phyloP scores from a whole-genome alignment of 257 asterid genomes.

The Linaria vulgaris region DNA sequence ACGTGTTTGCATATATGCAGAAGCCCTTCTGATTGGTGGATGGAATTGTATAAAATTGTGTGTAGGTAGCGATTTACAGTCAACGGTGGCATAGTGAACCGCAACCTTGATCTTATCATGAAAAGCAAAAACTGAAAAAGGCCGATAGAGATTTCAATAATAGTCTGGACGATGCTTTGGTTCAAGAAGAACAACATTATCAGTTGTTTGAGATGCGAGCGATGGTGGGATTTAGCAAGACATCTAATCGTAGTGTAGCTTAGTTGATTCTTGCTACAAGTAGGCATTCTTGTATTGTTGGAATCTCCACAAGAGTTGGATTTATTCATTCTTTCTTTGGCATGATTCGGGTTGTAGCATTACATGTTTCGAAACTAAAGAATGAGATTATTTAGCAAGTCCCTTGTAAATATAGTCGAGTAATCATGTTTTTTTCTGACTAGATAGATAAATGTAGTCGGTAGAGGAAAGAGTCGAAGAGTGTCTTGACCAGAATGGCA shows the following conservation, averaged over 20 bases:
- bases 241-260: slow-evolving; percentile 8
- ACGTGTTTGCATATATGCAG: slow-evolving; percentile 51
- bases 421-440: too few relatives aligned
- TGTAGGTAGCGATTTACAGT: background rate
- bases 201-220: slow-evolving; percentile 16
- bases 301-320: slow-evolving; percentile 23
- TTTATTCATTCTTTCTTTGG: slow-evolving; percentile 33
- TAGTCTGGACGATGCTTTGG: too few relatives aligned
- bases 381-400: slow-evolving; percentile 28
- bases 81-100: background rate
- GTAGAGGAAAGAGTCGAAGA: background rate
- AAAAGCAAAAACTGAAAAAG: background rate
- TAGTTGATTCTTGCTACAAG: slow-evolving; percentile 11
- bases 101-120: too few relatives aligned
- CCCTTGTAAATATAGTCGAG: slow-evolving; percentile 28
- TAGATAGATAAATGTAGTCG: too few relatives aligned
- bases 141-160: background rate
- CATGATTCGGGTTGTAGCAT: slow-evolving; percentile 34
- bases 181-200: background rate
- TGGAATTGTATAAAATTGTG: background rate
- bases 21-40: slow-evolving; percentile 37
- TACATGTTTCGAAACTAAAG: slow-evolving; percentile 24
- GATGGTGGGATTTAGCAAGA: background rate
- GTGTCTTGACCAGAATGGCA: slow-evolving; percentile 15
- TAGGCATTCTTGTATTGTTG: slow-evolving; percentile 32